Evolutionary conservation across 805 yeast genomes (phyloP), one percentile per base, ranked within the genome.

Genomic region (Metschnikowia chrysomelidarum): DNA sequence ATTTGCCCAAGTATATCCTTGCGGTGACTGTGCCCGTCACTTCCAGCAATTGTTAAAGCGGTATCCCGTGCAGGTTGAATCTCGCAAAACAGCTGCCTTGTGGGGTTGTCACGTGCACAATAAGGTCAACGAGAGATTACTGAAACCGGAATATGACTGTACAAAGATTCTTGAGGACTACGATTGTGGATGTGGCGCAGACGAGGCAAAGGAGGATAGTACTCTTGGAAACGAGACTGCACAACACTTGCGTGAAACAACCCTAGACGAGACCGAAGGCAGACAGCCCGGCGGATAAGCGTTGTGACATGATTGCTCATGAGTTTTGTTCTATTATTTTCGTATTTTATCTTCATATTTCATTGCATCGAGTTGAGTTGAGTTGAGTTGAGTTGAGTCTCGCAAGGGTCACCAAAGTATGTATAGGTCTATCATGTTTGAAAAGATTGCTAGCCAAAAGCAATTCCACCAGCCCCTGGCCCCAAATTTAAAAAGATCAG

Each of bases 21-120:
- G 98, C 62, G 95, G 95, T 3, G 97, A 91, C 56, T 93, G 98
- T 62, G 97, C 98, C 0, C 70, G 86, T 46, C 98, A 93, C 59
- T 93, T 93, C 59, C 82, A 75, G 45, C 62, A 75, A 53, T 62
- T 91, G 46, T 61, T 93, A 38, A 53, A 66, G 38, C 71, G 82
- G 50, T 80, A 68, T 52, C 98, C 98, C 1, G 96, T 96, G 2
- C 98, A 93, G 53, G 71, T 82, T 3, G 68, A 77, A 6, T 72
- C 83, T 15, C 71, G 96, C 39, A 78, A 79, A 43, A 74, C 77
- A 3, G 98, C 98, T 1, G 87, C 96, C 0, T 64, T 86, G 46
- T 93, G 98, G 98, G 98, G 98, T 1, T 93, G 98, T 56, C 82
- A 82, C 52, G 56, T 60, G 17, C 57, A 52, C 20, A 40, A 45